Base-by-base conservation (phyloP, 108 stramenopile genomes). In the Parmales sp. region DNA sequence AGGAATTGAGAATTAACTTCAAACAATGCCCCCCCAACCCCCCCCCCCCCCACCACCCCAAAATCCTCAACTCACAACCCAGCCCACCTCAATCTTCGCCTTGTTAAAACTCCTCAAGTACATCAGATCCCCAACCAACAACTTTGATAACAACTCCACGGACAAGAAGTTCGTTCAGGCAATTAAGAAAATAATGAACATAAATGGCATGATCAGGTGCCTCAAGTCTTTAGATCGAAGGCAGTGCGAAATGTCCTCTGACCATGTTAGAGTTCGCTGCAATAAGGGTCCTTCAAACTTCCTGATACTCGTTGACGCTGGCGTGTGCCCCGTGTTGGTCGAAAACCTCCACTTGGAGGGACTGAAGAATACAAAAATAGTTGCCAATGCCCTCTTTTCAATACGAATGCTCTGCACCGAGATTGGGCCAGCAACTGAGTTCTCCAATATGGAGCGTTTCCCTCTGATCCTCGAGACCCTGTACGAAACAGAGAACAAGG, bases 51-150 rank as follows among this genome's bases (percentile, higher is more conserved):
- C 41, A 8, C 41, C 41, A 16, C 11, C 16, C 8, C 8, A 43
- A 16, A 43, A 11, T 8, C 11, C 41, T 16, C 8, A 16, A 11
- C 41, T 11, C 11, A 8, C 41, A 16, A 43, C 29, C 13, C 29
- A 60, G 54, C 29, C 54, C n/a, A 60, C 29, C 54, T 34, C 29
- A 28, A 60, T 60, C 54, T 60, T 60, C 54, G 54, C 54, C 54
- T 3, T 60, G 13, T 18, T 60, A 60, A 60, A 60, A 34, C 29
- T 60, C 31, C 31, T 34, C 31, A 11, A 34, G 7, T 34, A 60
- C 31, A 23, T 60, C 13, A 60, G n/a, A 11, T 60, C 54, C 54
- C 26, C 36, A 60, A 60, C 29, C 31, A 20, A 34, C 4, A 34
- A 11, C 8, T 28, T 20, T 31, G 25, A 7, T 31, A 23, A 23